Evolutionary conservation across 495 filamentous ascomycete species (phyloP).

Genomic region (Aspergillus ostianus): DNA sequence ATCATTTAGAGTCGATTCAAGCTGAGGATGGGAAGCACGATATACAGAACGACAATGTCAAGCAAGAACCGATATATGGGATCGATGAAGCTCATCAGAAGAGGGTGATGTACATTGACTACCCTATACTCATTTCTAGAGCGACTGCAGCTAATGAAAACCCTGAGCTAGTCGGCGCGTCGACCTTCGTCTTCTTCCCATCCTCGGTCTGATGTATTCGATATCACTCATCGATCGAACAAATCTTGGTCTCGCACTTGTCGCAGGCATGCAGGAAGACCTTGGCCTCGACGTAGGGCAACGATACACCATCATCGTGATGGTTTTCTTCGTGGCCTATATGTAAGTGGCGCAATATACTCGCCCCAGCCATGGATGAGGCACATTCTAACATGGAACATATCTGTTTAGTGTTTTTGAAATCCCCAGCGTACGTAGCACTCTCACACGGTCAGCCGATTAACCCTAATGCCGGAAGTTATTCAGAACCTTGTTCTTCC

Average conservation of each 20-base stretch:
- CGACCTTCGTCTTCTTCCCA: slow-evolving; percentile 17
- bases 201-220: slow-evolving; percentile 17
- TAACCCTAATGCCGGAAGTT: not conserved
- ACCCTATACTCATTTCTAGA: not conserved
- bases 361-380: not conserved
- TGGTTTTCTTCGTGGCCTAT: slow-evolving; percentile 21
- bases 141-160: no score
- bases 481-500: slow-evolving; percentile 16
- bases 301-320: slow-evolving; percentile 18
- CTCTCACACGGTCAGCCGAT: not conserved
- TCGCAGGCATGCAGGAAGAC: slow-evolving; percentile 19
- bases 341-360: slow-evolving; percentile 6
- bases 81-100: slow-evolving; percentile 22
- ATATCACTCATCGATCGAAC: slow-evolving; percentile 20
- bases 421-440: slow-evolving; percentile 16
- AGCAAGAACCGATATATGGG: slow-evolving; percentile 6
- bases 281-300: slow-evolving; percentile 14
- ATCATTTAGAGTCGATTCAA: slow-evolving; percentile 15
- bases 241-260: slow-evolving; percentile 16
- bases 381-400: not conserved
- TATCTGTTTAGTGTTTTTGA: slow-evolving; percentile 9
- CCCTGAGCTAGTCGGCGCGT: slow-evolving; percentile 10
- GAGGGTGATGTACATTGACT: slow-evolving; percentile 12
- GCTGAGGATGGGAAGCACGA: slow-evolving; percentile 7
- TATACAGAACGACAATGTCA: not conserved